Conservation (phyloP, 2,329 filamentous ascomycete species). For the Paramyrothecium sp. region DNA sequence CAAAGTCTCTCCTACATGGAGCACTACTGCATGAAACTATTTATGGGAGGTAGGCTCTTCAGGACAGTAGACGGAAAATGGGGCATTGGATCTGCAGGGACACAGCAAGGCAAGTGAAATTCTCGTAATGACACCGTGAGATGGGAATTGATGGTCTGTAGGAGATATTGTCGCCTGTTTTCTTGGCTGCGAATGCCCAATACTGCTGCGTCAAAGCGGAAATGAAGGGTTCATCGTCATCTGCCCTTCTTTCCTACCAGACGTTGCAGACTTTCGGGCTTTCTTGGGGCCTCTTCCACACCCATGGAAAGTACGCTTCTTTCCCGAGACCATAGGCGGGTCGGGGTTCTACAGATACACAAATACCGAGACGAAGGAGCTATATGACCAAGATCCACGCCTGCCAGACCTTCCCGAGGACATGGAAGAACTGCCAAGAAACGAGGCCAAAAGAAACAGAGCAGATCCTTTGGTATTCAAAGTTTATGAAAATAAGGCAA, state of each 20-base stretch:
- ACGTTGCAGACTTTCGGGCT: neutral
- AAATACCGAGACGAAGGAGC: neutral
- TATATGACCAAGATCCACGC: neutral
- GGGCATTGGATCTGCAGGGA: neutral
- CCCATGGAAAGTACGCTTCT: neutral
- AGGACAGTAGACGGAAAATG: neutral
- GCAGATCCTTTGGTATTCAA: neutral
- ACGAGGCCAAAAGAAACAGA: neutral
- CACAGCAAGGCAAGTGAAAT: neutral
- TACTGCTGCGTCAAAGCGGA: too few species aligned
- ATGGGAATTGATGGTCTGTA: neutral
- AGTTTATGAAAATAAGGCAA: neutral
- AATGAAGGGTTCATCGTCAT: neutral
- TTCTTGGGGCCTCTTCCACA: neutral
- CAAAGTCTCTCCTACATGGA: neutral
- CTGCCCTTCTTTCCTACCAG: neutral
- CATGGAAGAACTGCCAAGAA: neutral
- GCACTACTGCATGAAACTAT: neutral
- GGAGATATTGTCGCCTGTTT: neutral
- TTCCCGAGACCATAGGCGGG: neutral
- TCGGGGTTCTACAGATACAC: neutral
- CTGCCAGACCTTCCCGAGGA: neutral
- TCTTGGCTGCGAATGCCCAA: neutral
- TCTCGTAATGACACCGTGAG: neutral
- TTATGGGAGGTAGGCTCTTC: neutral